A percentile compares a stretch with the other conserved stretches of the same genome.
Evolutionary conservation across 176 grass and related monocot genomes (phyloP).

Genomic region (Carex parvula): DNA sequence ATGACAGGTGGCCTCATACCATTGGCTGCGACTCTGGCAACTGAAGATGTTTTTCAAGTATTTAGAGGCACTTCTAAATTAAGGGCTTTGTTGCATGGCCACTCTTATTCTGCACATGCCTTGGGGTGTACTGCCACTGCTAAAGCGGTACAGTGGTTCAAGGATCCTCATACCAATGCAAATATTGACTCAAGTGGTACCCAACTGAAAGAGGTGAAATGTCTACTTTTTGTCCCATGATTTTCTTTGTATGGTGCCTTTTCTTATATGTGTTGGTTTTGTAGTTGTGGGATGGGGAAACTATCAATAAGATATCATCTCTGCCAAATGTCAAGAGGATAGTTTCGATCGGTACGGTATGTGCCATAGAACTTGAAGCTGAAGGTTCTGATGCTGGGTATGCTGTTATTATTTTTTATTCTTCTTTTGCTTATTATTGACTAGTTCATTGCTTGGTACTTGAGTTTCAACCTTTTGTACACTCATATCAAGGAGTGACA

Average conservation of each 20-base stretch:
- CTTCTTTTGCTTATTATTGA: slow-evolving; percentile 3
- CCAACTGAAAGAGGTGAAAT: slow-evolving; percentile 63
- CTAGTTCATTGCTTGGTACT: background rate
- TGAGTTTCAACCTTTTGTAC: background rate
- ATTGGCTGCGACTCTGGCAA: slow-evolving; percentile 70
- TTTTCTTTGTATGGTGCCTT: slow-evolving; percentile 7
- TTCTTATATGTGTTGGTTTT: slow-evolving; percentile 27
- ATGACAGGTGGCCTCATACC: slow-evolving; percentile 87
- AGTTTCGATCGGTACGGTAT: slow-evolving; percentile 64
- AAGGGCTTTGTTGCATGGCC: slow-evolving; percentile 85
- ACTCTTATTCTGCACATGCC: slow-evolving; percentile 92
- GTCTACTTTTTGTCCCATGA: slow-evolving; percentile 5
- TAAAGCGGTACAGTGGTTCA: slow-evolving; percentile 91
- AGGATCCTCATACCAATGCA: slow-evolving; percentile 55
- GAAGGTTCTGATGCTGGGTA: slow-evolving; percentile 88
- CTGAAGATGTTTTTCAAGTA: slow-evolving; percentile 75
- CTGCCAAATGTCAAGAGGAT: slow-evolving; percentile 71
- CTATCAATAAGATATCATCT: slow-evolving; percentile 55
- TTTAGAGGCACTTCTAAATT: slow-evolving; percentile 92
- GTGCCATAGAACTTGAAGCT: slow-evolving; percentile 74
- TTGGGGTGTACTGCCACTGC: slow-evolving; percentile 71
- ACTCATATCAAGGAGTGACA: background rate
- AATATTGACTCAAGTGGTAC: slow-evolving; percentile 59
- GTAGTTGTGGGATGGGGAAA: slow-evolving; percentile 71
- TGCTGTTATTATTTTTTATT: slow-evolving; percentile 23